A percentile compares a stretch with the other conserved stretches of the same genome.
Conservation (phyloP, 305 asterid genomes). For the Fraxinus greggii region DNA sequence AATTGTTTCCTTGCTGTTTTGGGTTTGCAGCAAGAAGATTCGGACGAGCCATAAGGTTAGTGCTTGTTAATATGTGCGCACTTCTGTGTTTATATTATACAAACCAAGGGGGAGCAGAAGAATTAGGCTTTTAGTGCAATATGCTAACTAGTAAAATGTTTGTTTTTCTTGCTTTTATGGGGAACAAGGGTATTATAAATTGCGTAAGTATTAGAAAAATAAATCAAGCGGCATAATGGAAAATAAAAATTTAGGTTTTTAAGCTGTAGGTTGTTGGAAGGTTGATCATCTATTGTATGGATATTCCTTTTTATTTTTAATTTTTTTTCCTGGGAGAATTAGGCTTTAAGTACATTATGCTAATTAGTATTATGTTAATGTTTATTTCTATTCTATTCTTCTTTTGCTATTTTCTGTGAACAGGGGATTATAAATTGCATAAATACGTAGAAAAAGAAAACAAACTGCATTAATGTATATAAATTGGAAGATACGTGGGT, state of each 20-base stretch:
- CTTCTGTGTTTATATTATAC: background rate
- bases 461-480: background rate
- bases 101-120: background rate
- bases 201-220: background rate
- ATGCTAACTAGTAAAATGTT: background rate
- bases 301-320: background rate
- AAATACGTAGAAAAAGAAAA: background rate
- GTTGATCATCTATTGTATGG: background rate
- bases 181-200: background rate
- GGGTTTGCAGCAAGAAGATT: constrained; percentile 76
- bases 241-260: background rate
- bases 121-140: background rate
- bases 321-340: background rate
- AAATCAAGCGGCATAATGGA: background rate
- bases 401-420: background rate
- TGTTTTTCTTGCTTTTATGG: background rate
- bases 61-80: background rate
- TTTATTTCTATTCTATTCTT: background rate
- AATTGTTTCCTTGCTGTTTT: constrained; percentile 2
- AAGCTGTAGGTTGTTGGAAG: background rate
- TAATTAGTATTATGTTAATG: background rate
- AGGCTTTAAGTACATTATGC: constrained; percentile 1
- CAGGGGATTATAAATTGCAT: background rate
- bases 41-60: constrained; percentile 78
- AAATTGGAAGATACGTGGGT: background rate